Percentiles rank a stretch among this genome's conserved stretches.
Conservation (phyloP, 495 filamentous ascomycete genomes). For the Penicillium flavigenum region DNA sequence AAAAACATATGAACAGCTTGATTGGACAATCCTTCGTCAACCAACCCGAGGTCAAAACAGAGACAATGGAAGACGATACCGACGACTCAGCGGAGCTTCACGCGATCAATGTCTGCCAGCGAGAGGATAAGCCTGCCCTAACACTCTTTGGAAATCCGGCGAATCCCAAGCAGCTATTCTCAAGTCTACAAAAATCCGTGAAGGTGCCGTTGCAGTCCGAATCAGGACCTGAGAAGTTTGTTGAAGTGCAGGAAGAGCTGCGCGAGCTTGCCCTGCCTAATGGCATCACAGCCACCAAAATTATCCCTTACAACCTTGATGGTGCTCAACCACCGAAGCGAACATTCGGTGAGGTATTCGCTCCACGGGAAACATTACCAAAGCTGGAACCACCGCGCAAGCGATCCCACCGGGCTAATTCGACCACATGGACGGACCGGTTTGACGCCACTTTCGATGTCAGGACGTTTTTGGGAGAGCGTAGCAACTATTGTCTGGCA, state of each 20-base stretch:
- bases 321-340: constrained; percentile 44
- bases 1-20: constrained; percentile 50
- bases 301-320: constrained; percentile 56
- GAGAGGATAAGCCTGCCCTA: constrained; percentile 59
- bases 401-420: constrained; percentile 28
- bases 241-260: constrained; percentile 50
- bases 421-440: constrained; percentile 40
- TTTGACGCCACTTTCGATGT: constrained; percentile 44
- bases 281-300: constrained; percentile 68
- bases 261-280: constrained; percentile 67
- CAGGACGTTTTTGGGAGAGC: constrained; percentile 38
- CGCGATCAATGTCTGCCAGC: constrained; percentile 27
- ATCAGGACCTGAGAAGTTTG: constrained; percentile 42
- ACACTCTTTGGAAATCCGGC: constrained; percentile 68
- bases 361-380: constrained; percentile 64
- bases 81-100: constrained; percentile 29
- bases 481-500: constrained; percentile 43
- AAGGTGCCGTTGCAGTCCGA: constrained; percentile 40
- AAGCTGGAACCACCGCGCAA: constrained; percentile 64
- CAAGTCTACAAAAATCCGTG: constrained; percentile 65
- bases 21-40: constrained; percentile 43
- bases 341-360: constrained; percentile 80
- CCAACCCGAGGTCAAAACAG: constrained; percentile 41
- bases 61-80: constrained; percentile 40
- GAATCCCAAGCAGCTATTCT: constrained; percentile 75